A percentile compares a stretch with the other conserved stretches of the same genome.
Evolutionary conservation across 352 stramenopile species (phyloP).

Genomic region (Globisporangium viniferum): DNA sequence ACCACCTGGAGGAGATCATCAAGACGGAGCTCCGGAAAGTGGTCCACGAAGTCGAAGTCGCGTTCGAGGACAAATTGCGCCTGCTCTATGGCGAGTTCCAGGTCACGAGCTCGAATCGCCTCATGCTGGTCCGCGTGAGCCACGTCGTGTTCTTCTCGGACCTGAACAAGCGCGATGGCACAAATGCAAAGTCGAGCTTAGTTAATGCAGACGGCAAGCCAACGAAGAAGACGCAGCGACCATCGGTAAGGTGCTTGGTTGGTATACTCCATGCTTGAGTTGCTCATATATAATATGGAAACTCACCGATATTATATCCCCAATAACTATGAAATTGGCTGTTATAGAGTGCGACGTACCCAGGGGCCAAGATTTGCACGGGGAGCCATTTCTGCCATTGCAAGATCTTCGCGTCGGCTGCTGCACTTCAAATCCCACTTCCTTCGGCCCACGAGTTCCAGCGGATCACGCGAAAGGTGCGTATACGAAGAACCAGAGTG

Average conservation of each 20-base stretch:
- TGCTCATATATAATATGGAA: no score
- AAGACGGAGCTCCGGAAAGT: slow-evolving; percentile 42
- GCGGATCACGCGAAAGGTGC: slow-evolving; percentile 60
- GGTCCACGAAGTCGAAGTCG: slow-evolving; percentile 41
- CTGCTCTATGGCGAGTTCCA: slow-evolving; percentile 57
- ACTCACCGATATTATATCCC: no score
- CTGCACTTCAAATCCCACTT: slow-evolving; percentile 16
- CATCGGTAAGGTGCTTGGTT: slow-evolving; percentile 8
- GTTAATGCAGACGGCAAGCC: not conserved
- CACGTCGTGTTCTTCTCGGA: slow-evolving; percentile 59
- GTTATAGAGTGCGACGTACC: not conserved
- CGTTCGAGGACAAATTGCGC: slow-evolving; percentile 37
- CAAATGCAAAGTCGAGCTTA: not conserved
- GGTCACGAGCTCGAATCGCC: slow-evolving; percentile 45
- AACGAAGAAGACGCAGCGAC: slow-evolving; percentile 10
- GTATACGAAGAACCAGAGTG: no score
- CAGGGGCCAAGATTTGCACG: slow-evolving; percentile 30
- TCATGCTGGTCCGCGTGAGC: slow-evolving; percentile 55
- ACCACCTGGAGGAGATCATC: slow-evolving; percentile 44
- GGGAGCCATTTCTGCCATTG: slow-evolving; percentile 51
- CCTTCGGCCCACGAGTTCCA: slow-evolving; percentile 35
- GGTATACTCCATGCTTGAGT: not conserved
- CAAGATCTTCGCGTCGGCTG: slow-evolving; percentile 24
- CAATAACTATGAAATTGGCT: not conserved
- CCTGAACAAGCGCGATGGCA: slow-evolving; percentile 16